Evolutionary conservation across 768 basidiomycete species (phyloP).

Genomic region (Leucogyrophana mollusca): DNA sequence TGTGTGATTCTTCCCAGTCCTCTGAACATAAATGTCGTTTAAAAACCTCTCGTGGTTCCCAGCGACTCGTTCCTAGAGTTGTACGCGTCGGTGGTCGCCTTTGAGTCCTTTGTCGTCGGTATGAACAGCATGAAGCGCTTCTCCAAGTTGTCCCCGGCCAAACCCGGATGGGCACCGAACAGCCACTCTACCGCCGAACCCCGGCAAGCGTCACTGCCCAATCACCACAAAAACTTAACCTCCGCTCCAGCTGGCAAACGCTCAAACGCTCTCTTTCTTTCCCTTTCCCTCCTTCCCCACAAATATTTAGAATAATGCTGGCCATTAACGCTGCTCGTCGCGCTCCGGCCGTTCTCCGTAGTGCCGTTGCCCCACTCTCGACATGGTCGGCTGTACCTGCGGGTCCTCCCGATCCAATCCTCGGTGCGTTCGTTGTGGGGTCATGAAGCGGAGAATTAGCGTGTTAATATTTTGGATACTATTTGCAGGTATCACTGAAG

Average conservation of each 20-base stretch:
- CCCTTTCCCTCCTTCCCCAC: conserved; percentile 21
- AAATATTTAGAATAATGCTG: conserved; percentile 42
- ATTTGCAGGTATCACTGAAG: conserved; percentile 80
- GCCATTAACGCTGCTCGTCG: conserved; percentile 50
- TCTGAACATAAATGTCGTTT: conserved; percentile 1
- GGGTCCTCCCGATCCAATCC: conserved; percentile 91
- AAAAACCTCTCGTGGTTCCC: neutral
- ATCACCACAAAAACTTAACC: neutral
- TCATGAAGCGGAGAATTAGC: too few relatives aligned
- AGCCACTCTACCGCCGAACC: conserved; percentile 17
- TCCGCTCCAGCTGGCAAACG: neutral
- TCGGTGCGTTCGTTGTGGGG: conserved; percentile 50
- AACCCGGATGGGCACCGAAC: conserved; percentile 3
- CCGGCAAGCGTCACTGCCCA: conserved; percentile 7
- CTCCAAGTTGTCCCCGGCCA: neutral
- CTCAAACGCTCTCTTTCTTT: conserved; percentile 17
- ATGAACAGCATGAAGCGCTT: conserved; percentile 1
- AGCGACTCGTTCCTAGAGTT: too few relatives aligned
- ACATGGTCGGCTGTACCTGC: conserved; percentile 82
- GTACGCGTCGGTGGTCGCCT: too few relatives aligned
- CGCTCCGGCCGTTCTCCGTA: conserved; percentile 37
- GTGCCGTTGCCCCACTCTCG: conserved; percentile 52
- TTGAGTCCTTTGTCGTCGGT: neutral
- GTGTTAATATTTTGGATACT: conserved; percentile 8
- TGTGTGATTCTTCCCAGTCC: neutral